Evolutionary conservation across 2,329 filamentous ascomycete genomes (phyloP).

Genomic region (Monilinia polystroma): DNA sequence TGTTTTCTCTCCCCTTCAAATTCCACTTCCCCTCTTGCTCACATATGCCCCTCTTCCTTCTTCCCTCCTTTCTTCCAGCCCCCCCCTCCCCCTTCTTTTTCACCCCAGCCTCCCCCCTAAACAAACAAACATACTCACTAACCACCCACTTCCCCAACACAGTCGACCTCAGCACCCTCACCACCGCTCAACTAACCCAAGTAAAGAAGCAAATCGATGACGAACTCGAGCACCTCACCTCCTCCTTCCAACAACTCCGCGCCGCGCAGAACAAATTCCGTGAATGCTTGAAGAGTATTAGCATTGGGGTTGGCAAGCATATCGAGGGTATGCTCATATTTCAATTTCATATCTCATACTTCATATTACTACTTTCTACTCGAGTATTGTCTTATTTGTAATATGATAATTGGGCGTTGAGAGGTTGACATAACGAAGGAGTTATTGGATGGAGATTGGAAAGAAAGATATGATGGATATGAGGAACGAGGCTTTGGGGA

Average conservation of each 20-base stretch:
- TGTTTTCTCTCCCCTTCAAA: too few species aligned
- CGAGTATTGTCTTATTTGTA: too few species aligned
- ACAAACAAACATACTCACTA: background rate
- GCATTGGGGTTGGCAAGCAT: slow-evolving; percentile 51
- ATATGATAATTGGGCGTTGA: too few species aligned
- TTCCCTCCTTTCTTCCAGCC: too few species aligned
- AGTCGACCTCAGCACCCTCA: slow-evolving; percentile 75
- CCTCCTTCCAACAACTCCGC: slow-evolving; percentile 85
- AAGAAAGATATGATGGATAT: background rate
- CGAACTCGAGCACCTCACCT: slow-evolving; percentile 91
- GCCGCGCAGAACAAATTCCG: slow-evolving; percentile 88
- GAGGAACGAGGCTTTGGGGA: background rate
- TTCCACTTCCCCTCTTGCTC: background rate
- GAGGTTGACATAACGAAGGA: too few species aligned
- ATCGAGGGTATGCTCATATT: slow-evolving; percentile 39
- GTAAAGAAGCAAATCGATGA: slow-evolving; percentile 96
- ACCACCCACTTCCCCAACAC: slow-evolving; percentile 5
- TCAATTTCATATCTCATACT: background rate
- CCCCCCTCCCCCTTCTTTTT: too few species aligned
- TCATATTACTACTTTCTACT: background rate
- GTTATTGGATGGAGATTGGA: too few species aligned
- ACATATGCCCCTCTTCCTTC: too few species aligned
- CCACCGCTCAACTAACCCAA: slow-evolving; percentile 78
- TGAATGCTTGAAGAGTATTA: slow-evolving; percentile 81
- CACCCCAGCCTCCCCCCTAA: background rate